Conservation (phyloP, 805 yeast genomes). For the Saturnispora kantuleensis region DNA sequence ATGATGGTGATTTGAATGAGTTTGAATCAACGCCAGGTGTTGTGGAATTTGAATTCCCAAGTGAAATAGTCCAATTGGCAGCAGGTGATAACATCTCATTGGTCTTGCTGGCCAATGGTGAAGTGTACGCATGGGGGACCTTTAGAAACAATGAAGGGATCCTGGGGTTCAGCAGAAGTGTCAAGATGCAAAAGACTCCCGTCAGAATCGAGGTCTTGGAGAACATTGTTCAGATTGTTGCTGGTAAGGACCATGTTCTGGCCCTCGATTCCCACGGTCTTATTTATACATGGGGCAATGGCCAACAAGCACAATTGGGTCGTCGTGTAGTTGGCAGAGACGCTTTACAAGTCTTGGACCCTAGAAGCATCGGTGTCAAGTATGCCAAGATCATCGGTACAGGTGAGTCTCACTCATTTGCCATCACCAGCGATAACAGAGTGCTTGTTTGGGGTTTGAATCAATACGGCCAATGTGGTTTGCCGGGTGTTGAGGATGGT, state of each 20-base stretch:
- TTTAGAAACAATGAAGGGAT: conserved; percentile 90
- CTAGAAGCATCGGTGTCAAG: conserved; percentile 74
- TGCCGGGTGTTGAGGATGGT: conserved; percentile 73
- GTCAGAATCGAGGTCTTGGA: conserved; percentile 48
- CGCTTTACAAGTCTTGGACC: conserved; percentile 61
- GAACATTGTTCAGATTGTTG: conserved; percentile 71
- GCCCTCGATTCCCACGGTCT: conserved; percentile 78
- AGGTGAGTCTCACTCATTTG: conserved; percentile 96
- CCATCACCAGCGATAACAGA: conserved; percentile 60
- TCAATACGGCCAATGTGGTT: conserved; percentile 94
- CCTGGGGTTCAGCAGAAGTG: conserved; percentile 66
- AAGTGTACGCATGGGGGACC: conserved; percentile 96
- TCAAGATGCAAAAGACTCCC: conserved; percentile 59
- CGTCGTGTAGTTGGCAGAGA: conserved; percentile 75
- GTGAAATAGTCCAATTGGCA: conserved; percentile 63
- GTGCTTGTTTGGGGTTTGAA: conserved; percentile 92
- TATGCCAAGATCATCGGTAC: conserved; percentile 73
- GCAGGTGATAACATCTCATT: conserved; percentile 92
- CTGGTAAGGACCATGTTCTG: conserved; percentile 87
- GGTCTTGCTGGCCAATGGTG: conserved; percentile 68
- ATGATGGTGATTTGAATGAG: conserved; percentile 80
- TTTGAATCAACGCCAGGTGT: conserved; percentile 80
- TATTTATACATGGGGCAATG: conserved; percentile 96
- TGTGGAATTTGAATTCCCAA: conserved; percentile 55
- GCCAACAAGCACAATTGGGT: conserved; percentile 88